Evolutionary conservation across 139 green algal species (phyloP).

Genomic region (Chlamydomonas applanata): DNA sequence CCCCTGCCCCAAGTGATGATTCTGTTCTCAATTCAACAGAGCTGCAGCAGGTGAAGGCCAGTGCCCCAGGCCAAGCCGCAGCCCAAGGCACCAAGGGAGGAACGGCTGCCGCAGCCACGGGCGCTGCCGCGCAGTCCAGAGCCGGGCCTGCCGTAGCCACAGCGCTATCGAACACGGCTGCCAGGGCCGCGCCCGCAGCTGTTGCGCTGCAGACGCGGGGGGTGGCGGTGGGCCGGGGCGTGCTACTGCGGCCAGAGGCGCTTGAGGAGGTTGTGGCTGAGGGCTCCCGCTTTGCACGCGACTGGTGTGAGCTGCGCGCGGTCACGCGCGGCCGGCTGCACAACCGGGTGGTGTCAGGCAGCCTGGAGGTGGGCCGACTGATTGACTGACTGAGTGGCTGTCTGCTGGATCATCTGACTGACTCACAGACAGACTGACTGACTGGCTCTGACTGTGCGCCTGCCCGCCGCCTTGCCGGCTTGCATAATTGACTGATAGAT

Average conservation of each 20-base stretch:
- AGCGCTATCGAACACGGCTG: slow-evolving; percentile 9
- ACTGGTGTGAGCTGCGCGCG: slow-evolving; percentile 72
- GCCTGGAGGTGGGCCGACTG: slow-evolving; percentile 6
- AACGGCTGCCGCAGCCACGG: not conserved
- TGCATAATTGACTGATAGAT: no score
- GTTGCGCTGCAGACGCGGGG: not conserved
- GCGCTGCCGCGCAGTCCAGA: not conserved
- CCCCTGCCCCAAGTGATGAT: no score
- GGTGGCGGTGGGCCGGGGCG: no score
- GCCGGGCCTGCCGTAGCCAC: slow-evolving; percentile 2
- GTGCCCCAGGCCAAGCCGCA: not conserved
- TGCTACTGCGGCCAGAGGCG: not conserved
- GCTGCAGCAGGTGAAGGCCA: not conserved
- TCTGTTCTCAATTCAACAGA: no score
- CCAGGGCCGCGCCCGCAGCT: not conserved
- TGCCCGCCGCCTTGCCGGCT: not conserved
- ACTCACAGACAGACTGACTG: not conserved
- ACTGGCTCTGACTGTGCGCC: not conserved
- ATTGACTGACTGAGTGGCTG: not conserved
- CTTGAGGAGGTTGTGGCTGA: slow-evolving; percentile 53
- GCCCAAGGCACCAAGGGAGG: not conserved
- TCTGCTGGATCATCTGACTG: not conserved
- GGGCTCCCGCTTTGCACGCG: slow-evolving; percentile 59
- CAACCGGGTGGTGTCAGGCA: slow-evolving; percentile 30
- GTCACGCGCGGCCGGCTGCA: slow-evolving; percentile 51